Percentiles rank a stretch among this genome's conserved stretches.
Evolutionary conservation across 345 rosid genomes (phyloP).

Genomic region (Pugionium cornutum): DNA sequence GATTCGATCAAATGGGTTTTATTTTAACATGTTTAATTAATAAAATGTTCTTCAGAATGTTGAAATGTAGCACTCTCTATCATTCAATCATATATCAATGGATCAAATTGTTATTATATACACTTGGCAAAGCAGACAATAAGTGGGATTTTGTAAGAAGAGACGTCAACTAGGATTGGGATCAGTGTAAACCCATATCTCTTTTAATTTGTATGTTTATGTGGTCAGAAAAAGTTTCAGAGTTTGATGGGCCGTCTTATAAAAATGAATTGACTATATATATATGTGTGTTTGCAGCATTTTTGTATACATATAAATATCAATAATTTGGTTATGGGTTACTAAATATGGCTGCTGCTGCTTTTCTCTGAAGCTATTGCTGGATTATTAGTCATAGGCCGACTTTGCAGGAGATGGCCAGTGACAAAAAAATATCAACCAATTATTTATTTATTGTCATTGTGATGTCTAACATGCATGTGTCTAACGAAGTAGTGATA

Average conservation of each 20-base stretch:
- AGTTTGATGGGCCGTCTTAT: constrained; percentile 41
- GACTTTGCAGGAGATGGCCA: constrained; percentile 45
- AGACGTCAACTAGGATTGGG: constrained; percentile 41
- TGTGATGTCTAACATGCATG: too few species aligned
- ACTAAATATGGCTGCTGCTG: constrained; percentile 40
- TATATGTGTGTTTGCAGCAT: constrained; percentile 14
- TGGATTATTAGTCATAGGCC: constrained; percentile 34
- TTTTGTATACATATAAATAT: constrained; percentile 17
- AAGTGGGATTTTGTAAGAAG: constrained; percentile 34
- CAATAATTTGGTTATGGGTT: constrained; percentile 39
- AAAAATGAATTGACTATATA: constrained; percentile 38
- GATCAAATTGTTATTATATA: not conserved
- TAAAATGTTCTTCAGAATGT: constrained; percentile 4
- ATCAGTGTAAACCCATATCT: constrained; percentile 43
- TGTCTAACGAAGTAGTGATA: too few species aligned
- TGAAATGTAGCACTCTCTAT: not conserved
- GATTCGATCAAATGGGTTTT: not conserved
- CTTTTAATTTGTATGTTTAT: constrained; percentile 34
- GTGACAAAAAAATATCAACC: constrained; percentile 19
- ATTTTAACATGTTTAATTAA: not conserved
- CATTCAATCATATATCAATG: constrained; percentile 14
- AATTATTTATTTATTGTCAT: not conserved
- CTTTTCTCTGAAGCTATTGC: constrained; percentile 40
- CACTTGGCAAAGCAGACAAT: constrained; percentile 27
- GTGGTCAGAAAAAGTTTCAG: constrained; percentile 35